A percentile compares a stretch with the other conserved stretches of the same genome.
Conservation (phyloP, 305 asterid species). For the Fraxinus sp. region DNA sequence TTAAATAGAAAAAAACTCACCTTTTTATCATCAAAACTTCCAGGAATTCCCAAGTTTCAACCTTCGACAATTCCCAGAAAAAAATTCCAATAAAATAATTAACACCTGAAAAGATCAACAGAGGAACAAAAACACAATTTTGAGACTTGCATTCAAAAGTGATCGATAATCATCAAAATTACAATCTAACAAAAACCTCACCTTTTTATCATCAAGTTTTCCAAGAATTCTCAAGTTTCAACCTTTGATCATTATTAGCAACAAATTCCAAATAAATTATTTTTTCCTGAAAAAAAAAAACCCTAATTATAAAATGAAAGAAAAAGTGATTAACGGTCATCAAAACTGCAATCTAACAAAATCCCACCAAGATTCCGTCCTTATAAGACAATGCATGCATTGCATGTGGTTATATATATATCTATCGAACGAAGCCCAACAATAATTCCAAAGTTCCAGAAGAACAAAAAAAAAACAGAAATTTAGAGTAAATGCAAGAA, state of each 20-base stretch:
- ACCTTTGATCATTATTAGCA: constrained; percentile 35
- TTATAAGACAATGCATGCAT: constrained; percentile 28
- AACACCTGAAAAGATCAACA: constrained; percentile 31
- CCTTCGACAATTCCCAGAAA: constrained; percentile 38
- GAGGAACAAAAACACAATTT: constrained; percentile 40
- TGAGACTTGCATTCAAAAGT: constrained; percentile 22
- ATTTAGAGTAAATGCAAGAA: constrained; percentile 7
- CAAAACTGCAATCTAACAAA: constrained; percentile 34
- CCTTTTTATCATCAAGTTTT: constrained; percentile 43
- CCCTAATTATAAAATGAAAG: constrained; percentile 10
- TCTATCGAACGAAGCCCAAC: constrained; percentile 28
- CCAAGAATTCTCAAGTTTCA: constrained; percentile 31
- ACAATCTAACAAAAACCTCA: constrained; percentile 25
- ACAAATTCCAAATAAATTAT: neutral
- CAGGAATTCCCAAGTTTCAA: constrained; percentile 31
- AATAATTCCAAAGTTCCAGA: constrained; percentile 15
- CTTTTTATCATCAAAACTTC: constrained; percentile 43
- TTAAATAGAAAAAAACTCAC: constrained; percentile 14
- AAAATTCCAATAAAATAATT: neutral
- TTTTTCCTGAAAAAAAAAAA: constrained; percentile 29
- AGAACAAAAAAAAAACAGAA: neutral
- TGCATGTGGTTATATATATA: constrained; percentile 30
- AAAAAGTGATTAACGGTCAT: constrained; percentile 37
- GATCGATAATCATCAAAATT: constrained; percentile 38
- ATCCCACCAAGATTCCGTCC: constrained; percentile 32